These are phyloP conservation scores for Triangularia verruculosa DNA, from an alignment of 2,329 filamentous ascomycete genomes.

Conservation along the genomic window DNA sequence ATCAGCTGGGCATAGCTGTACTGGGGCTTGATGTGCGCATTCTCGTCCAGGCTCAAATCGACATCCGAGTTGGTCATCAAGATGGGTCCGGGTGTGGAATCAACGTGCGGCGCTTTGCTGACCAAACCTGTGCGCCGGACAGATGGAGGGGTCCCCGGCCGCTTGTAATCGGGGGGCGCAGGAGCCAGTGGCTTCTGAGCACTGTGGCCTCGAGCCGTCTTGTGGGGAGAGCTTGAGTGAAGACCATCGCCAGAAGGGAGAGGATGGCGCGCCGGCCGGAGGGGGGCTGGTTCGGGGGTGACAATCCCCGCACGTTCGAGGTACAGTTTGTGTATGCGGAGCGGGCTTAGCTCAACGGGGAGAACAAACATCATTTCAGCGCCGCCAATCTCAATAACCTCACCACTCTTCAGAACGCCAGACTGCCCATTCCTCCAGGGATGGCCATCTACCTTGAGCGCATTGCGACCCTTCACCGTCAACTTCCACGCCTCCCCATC, in stretches of 20 bases:
- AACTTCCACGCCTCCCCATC: conserved; percentile 76
- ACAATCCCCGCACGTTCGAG: conserved; percentile 63
- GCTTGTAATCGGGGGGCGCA: conserved; percentile 58
- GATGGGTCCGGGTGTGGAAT: conserved; percentile 33
- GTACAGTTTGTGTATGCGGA: conserved; percentile 67
- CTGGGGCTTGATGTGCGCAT: conserved; percentile 89
- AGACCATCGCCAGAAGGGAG: conserved; percentile 28
- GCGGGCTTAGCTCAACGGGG: conserved; percentile 66
- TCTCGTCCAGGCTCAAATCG: conserved; percentile 77
- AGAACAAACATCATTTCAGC: conserved; percentile 99
- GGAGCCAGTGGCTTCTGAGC: conserved; percentile 53
- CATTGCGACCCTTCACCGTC: conserved; percentile 85
- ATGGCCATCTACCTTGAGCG: conserved; percentile 76
- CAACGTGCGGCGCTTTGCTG: conserved; percentile 40
- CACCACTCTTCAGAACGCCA: conserved; percentile 72
- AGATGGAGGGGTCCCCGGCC: conserved; percentile 59
- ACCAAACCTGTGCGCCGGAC: conserved; percentile 35
- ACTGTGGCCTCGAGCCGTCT: conserved; percentile 31
- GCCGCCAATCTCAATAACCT: conserved; percentile 86
- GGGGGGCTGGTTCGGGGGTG: conserved; percentile 27
- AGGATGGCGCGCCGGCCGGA: conserved; percentile 26
- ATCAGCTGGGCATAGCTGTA: conserved; percentile 98
- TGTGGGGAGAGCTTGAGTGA: conserved; percentile 28
- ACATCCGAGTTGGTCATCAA: conserved; percentile 55
- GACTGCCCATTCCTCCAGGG: conserved; percentile 65